These are phyloP conservation scores for Myrica gale DNA, from an alignment of 306 rosid genomes.

Conservation along the genomic window DNA sequence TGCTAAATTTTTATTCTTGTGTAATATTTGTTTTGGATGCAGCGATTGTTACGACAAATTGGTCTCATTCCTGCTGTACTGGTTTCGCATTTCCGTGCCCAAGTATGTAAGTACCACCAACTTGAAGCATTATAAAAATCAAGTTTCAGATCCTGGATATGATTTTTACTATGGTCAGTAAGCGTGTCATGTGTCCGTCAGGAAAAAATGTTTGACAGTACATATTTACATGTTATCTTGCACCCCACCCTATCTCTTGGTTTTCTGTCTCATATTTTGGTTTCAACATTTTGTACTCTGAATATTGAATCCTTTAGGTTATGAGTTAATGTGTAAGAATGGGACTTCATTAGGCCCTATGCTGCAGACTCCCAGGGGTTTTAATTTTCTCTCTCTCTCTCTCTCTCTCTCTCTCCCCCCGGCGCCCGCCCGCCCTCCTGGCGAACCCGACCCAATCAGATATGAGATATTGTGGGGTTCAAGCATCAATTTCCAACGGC, in stretches of 20 bases:
- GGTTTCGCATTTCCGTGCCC: constrained; percentile 77
- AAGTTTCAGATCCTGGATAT: background rate
- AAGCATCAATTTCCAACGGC: background rate
- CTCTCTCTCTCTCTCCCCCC: too few species aligned
- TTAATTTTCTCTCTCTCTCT: too few species aligned
- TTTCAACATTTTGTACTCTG: background rate
- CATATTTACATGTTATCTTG: background rate
- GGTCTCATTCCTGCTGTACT: constrained; percentile 79
- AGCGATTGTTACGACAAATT: constrained; percentile 73
- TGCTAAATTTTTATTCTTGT: constrained; percentile 11
- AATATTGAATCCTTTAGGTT: background rate
- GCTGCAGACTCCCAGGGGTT: too few species aligned
- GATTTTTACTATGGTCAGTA: background rate
- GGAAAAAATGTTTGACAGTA: background rate
- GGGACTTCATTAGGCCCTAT: background rate
- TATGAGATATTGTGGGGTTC: too few species aligned
- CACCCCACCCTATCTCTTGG: background rate
- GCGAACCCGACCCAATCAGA: too few species aligned
- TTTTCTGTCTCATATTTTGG: background rate
- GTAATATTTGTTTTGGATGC: constrained; percentile 35
- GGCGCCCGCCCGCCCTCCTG: too few species aligned
- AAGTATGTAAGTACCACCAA: constrained; percentile 51
- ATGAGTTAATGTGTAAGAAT: background rate
- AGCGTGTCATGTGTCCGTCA: background rate
- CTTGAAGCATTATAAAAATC: constrained; percentile 3